These are phyloP conservation scores for Didymella keratinophila DNA, from an alignment of 2,329 filamentous ascomycete species.

Conservation along the genomic window DNA sequence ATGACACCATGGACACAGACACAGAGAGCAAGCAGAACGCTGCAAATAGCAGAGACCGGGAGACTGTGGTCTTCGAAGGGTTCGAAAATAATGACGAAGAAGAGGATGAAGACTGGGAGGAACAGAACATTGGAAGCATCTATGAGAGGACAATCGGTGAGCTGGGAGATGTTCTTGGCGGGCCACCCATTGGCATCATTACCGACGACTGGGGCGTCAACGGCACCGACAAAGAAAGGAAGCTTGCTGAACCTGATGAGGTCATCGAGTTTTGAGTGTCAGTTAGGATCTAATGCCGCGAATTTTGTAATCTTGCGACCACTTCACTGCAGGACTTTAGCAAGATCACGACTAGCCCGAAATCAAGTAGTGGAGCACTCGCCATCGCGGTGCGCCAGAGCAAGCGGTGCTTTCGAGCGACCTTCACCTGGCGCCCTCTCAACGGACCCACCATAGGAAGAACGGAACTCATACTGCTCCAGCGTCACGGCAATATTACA, in stretches of 20 bases:
- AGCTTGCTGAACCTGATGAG: conserved; percentile 25
- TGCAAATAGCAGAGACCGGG: conserved; percentile 30
- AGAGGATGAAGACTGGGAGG: conserved; percentile 49
- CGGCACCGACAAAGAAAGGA: conserved; percentile 21
- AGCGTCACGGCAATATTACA: too few relatives aligned
- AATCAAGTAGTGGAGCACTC: too few relatives aligned
- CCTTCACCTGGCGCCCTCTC: background rate
- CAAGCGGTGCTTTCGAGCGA: background rate
- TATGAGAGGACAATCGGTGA: conserved; percentile 82
- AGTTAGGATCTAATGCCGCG: too few relatives aligned
- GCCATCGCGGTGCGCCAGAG: too few relatives aligned
- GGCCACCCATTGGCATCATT: conserved; percentile 56
- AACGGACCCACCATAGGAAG: background rate
- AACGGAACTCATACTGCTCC: background rate
- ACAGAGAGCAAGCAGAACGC: conserved; percentile 29
- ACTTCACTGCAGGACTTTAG: too few relatives aligned
- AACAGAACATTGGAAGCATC: conserved; percentile 63
- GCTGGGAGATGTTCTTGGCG: conserved; percentile 72
- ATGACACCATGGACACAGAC: conserved; percentile 42
- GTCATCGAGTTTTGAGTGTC: conserved; percentile 22
- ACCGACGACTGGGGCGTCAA: conserved; percentile 50
- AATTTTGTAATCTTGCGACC: background rate
- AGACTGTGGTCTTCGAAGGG: conserved; percentile 40
- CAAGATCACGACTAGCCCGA: too few relatives aligned
- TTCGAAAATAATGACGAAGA: conserved; percentile 55